Percentiles rank a stretch among this genome's conserved stretches.
Conservation (phyloP, 2,329 filamentous ascomycete species). For the Biscogniauxia sp. region DNA sequence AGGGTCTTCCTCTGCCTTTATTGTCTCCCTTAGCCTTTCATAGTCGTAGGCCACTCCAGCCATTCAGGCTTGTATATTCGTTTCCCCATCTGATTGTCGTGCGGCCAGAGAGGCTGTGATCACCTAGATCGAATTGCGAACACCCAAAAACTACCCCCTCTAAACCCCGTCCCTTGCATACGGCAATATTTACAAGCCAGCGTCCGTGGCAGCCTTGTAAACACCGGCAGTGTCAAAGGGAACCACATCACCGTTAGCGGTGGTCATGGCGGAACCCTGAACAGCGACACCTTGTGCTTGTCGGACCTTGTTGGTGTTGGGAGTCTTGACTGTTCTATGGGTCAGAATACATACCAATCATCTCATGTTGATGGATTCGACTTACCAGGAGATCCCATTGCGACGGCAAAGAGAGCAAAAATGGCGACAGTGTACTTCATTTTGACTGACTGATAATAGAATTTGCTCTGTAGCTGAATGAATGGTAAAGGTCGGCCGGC, state of each 20-base stretch:
- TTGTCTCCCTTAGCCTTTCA: too few relatives aligned
- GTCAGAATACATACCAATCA: conserved; percentile 6
- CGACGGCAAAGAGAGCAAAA: conserved; percentile 46
- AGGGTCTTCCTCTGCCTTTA: too few relatives aligned
- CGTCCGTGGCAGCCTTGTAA: conserved; percentile 38
- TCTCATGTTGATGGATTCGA: conserved; percentile 1
- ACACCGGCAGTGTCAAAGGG: conserved; percentile 44
- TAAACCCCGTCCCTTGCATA: neutral
- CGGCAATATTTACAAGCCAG: conserved; percentile 33
- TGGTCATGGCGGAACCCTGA: conserved; percentile 46
- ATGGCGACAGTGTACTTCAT: conserved; percentile 54
- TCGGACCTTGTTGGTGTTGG: conserved; percentile 29
- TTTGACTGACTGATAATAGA: conserved; percentile 36
- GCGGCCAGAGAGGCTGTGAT: too few relatives aligned
- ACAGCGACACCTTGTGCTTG: conserved; percentile 31
- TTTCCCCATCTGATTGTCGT: too few relatives aligned
- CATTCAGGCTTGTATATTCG: too few relatives aligned
- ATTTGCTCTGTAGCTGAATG: conserved; percentile 24
- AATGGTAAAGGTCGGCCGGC: conserved; percentile 49
- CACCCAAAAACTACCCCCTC: too few relatives aligned
- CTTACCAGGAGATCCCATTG: conserved; percentile 40
- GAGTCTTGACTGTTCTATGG: conserved; percentile 30
- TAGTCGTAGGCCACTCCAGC: too few relatives aligned
- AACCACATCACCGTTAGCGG: conserved; percentile 43
- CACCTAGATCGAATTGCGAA: too few relatives aligned